Evolutionary conservation across 768 basidiomycete genomes (phyloP).

Genomic region (Holtermannia corniformis): DNA sequence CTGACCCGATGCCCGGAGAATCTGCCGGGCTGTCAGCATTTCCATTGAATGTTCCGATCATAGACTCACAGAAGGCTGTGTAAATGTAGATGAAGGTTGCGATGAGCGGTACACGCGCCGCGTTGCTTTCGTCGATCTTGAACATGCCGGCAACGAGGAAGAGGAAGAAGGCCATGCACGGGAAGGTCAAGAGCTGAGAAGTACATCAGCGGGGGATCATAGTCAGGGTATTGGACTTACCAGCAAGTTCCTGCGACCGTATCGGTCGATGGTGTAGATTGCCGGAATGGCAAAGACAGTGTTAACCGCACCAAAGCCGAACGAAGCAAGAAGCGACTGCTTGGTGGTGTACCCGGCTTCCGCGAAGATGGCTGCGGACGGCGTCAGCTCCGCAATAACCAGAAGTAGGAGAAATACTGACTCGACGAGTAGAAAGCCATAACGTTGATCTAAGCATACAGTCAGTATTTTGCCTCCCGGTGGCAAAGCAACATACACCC

Average conservation of each 20-base stretch:
- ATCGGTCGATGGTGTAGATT: conserved; percentile 31
- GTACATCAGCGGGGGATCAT: conserved; percentile 62
- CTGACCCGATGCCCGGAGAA: no score
- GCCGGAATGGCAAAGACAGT: conserved; percentile 32
- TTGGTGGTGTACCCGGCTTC: conserved; percentile 37
- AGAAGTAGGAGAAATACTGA: conserved; percentile 16
- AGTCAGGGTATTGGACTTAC: conserved; percentile 14
- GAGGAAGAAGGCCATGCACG: not conserved
- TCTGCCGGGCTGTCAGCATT: no score
- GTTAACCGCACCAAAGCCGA: conserved; percentile 40
- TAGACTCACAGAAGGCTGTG: no score
- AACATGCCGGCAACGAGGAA: not conserved
- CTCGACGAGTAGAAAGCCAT: conserved; percentile 31
- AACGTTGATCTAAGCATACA: no score
- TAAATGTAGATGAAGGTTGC: conserved; percentile 26
- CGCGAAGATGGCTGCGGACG: conserved; percentile 39
- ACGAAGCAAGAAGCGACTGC: conserved; percentile 35
- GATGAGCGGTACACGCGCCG: conserved; percentile 45
- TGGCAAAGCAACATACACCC: conserved; percentile 21
- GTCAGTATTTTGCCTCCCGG: not conserved
- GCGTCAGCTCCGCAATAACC: conserved; percentile 17
- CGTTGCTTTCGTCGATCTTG: conserved; percentile 3
- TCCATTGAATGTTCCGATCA: no score
- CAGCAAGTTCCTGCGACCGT: conserved; percentile 20
- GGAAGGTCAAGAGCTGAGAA: conserved; percentile 54